These are phyloP conservation scores for Wickerhamomyces strasburgensis DNA, from an alignment of 805 yeast genomes.

Conservation along the genomic window DNA sequence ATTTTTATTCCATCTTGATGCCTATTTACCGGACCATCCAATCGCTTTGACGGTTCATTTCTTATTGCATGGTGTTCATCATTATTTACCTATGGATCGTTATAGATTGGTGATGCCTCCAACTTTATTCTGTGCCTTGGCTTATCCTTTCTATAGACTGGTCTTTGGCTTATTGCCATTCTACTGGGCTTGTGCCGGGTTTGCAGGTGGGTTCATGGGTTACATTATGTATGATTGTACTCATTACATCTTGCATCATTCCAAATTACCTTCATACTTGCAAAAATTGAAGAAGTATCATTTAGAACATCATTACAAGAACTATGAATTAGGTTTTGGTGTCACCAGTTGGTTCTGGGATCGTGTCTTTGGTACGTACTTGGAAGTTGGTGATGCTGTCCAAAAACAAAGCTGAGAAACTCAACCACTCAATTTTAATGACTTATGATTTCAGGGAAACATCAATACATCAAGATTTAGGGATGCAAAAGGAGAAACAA, in stretches of 20 bases:
- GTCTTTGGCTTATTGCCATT: constrained; percentile 77
- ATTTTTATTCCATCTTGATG: constrained; percentile 88
- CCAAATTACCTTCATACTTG: constrained; percentile 68
- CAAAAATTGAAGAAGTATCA: constrained; percentile 84
- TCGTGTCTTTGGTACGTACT: constrained; percentile 76
- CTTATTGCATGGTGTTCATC: constrained; percentile 93
- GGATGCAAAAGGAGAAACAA: too few relatives aligned
- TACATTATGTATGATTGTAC: constrained; percentile 87
- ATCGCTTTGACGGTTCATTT: constrained; percentile 78
- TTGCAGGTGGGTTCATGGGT: constrained; percentile 95
- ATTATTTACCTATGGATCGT: constrained; percentile 95
- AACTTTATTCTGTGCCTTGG: constrained; percentile 63
- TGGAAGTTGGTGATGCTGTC: constrained; percentile 33
- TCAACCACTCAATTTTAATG: neutral
- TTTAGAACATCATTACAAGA: constrained; percentile 96
- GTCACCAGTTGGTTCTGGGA: constrained; percentile 96
- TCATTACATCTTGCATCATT: constrained; percentile 93
- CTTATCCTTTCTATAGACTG: constrained; percentile 74
- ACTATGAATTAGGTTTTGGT: constrained; percentile 95
- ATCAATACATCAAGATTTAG: too few relatives aligned
- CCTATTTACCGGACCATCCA: constrained; percentile 76
- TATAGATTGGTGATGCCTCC: constrained; percentile 96
- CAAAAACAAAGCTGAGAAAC: constrained; percentile 10
- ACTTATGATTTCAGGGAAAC: too few relatives aligned
- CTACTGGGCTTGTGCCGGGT: constrained; percentile 83